Evolutionary conservation across 768 basidiomycete species (phyloP), one percentile per base, ranked within the genome.

Genomic region (Russula olivacea): DNA sequence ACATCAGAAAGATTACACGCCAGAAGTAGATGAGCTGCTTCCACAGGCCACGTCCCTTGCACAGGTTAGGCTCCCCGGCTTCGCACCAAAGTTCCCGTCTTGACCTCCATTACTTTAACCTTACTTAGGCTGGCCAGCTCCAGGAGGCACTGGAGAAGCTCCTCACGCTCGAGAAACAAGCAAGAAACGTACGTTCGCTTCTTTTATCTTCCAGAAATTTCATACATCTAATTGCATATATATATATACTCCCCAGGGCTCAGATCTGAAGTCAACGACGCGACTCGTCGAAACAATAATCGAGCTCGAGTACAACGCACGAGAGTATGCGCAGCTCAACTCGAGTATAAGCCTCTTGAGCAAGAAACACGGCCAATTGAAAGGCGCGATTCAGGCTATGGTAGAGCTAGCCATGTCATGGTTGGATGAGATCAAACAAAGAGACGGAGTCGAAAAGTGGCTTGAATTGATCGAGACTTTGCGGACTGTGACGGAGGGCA

Each of bases 321-420:
- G 80, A 61, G 82, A 96, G 71, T 86, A 86, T 71, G 74, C 79
- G 36, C 79, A 84, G 58, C 76, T 95, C 61, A 93, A 94, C 71
- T 78, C 81, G 10, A 86, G 81, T 65, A 80, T 92, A 62, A 80
- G 77, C 38, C 53, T 83, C 19, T 76, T 97, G 68, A 88, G 88
- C 75, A 98, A 97, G 81, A 98, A 98, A 71, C 97, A 98, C 74
- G 96, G 97, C 0, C 97, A 99, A 72, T 79, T 98, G 67, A 95
- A 98, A 73, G 89, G 82, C 55, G 89, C 86, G 1, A 85, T 95
- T 14, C 91, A 94, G 70, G 82, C 86, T n/a, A 88, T 99, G 71
- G 94, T 98, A 11, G 95, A 98, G 70, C 83, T 84, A 64, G 81
- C 84, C 3, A 89, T 95, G 77, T 77, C 76, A 4, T 98, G 91